phyloP scores from a whole-genome alignment of 305 asterid genomes.

The Rubia balearica region DNA sequence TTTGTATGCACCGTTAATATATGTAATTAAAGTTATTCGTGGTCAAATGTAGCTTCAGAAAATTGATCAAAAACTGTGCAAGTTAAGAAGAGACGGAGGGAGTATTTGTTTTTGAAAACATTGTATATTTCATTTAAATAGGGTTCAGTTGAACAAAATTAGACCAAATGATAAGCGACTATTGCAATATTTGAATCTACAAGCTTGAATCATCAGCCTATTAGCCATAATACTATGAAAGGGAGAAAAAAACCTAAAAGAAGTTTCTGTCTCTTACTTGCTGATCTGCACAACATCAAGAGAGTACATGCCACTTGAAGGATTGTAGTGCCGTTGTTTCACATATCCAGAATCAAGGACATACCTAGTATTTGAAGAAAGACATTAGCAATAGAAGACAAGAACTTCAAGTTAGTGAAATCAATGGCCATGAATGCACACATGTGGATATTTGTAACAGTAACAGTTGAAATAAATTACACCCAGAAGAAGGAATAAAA shows the following conservation, averaged over 20 bases:
- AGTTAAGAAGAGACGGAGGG: too few species aligned
- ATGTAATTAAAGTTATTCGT: too few species aligned
- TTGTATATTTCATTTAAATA: background rate
- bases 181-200: background rate
- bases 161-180: background rate
- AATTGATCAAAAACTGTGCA: too few species aligned
- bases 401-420: background rate
- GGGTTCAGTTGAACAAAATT: constrained; percentile 5
- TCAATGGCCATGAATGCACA: background rate
- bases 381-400: background rate
- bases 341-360: constrained; percentile 93
- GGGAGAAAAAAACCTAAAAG: background rate
- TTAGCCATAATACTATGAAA: background rate
- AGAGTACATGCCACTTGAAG: constrained; percentile 94
- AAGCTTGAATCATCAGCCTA: constrained; percentile 6
- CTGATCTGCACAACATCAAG: constrained; percentile 91
- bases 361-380: constrained; percentile 43
- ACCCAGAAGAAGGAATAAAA: background rate
- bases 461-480: background rate
- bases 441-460: background rate
- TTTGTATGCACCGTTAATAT: too few species aligned
- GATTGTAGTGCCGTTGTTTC: constrained; percentile 95
- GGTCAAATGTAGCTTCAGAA: too few species aligned
- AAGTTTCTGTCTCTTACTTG: constrained; percentile 49
- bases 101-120: background rate